Base-by-base conservation (phyloP, 139 green algal genomes). In the Chlamydomonas incerta region DNA sequence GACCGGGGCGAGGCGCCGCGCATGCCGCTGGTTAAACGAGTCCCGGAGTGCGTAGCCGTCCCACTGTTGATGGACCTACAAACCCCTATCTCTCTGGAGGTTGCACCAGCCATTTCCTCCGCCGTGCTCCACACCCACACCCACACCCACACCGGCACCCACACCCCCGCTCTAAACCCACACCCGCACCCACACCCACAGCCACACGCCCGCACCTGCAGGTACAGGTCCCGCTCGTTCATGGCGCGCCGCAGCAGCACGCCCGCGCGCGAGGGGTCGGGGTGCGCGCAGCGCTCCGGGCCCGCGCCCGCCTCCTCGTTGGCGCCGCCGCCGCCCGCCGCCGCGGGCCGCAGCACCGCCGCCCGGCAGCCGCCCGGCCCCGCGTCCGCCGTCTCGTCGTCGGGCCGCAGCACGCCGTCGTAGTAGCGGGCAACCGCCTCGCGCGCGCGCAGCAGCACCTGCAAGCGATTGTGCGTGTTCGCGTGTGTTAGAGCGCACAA, bases 151-250 rank as follows among this genome's bases (percentile, higher is more conserved):
- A n/a, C n/a, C n/a, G n/a, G n/a, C n/a, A n/a, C n/a, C n/a, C n/a
- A n/a, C n/a, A n/a, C n/a, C n/a, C n/a, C n/a, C n/a, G n/a, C n/a
- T n/a, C n/a, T n/a, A n/a, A n/a, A n/a, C n/a, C 29, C n/a, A 70
- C 37, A 17, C 63, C 26, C 29, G 13, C 20, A 26, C 63, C 31
- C 67, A 6, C 31, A 28, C 31, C 31, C 23, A 28, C 31, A 31
- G 8, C 46, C n/a, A n/a, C 10, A 6, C 28, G 9, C 47, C 18
- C 75, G 1, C 57, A 86, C 84, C 87, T 90, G 81, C 66, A 91
- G 57, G 75, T 87, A 93, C 47, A 90, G 79, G 26, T 79, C 57
- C 14, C 71, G 52, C 71, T 88, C 84, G 9, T n/a, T 33, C 55
- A 88, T 8, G 2, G 24, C 37, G 11, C 90, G 62, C 5, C 69